Conservation (phyloP, 495 filamentous ascomycete genomes). For the Neurospora sp. region DNA sequence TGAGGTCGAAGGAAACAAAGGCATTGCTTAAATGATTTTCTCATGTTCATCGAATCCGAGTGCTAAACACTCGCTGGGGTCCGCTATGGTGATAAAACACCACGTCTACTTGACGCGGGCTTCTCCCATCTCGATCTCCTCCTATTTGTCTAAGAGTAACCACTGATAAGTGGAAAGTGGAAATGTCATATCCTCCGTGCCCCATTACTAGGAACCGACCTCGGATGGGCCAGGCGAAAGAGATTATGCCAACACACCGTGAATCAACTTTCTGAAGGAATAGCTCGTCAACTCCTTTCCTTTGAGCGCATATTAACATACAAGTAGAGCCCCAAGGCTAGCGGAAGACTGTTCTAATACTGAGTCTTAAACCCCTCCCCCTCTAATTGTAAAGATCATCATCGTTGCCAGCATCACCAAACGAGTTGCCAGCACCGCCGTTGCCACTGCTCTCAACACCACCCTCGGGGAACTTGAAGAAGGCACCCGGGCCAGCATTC, state of each 20-base stretch:
- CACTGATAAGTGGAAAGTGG: neutral
- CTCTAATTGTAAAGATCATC: slow-evolving; percentile 68
- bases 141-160: neutral
- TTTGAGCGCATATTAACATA: neutral
- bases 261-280: neutral
- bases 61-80: neutral
- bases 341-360: neutral
- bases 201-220: neutral
- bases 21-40: neutral
- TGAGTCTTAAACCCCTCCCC: neutral
- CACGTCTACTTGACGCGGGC: neutral
- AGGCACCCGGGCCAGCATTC: slow-evolving; percentile 85
- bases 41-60: neutral
- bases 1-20: neutral
- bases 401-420: slow-evolving; percentile 78
- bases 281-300: neutral
- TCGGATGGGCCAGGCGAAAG: neutral
- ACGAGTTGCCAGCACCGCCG: slow-evolving; percentile 47
- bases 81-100: neutral
- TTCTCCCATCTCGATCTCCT: neutral
- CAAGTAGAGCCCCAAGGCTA: neutral
- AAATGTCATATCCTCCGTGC: neutral
- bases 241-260: neutral
- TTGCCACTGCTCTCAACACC: slow-evolving; percentile 46
- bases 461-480: slow-evolving; percentile 89